Evolutionary conservation across 495 filamentous ascomycete genomes (phyloP).

Genomic region (Talaromyces nanjingensis): DNA sequence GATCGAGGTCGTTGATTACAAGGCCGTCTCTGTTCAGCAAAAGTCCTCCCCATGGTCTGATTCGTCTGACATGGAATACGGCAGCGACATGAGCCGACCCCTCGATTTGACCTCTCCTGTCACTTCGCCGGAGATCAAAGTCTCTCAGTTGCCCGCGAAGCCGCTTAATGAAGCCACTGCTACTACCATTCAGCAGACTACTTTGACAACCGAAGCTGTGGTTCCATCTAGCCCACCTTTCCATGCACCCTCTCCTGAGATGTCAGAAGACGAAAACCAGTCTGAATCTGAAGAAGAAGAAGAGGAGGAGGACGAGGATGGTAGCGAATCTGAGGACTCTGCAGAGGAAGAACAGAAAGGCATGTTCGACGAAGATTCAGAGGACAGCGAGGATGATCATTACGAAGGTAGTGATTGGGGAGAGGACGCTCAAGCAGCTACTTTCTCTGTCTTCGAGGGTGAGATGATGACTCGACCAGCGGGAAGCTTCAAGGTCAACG

Average conservation of each 20-base stretch:
- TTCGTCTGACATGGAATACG: slow-evolving; percentile 14
- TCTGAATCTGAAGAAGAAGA: not conserved
- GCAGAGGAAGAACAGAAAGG: not conserved
- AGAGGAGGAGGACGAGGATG: not conserved
- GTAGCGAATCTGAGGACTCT: not conserved
- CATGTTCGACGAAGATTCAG: not conserved
- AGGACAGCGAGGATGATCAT: not conserved
- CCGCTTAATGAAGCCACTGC: not conserved
- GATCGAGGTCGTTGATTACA: slow-evolving; percentile 12
- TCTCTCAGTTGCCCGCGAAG: not conserved
- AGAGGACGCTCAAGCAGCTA: not conserved
- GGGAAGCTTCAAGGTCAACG: not conserved
- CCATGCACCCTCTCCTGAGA: not conserved
- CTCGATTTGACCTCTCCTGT: slow-evolving; percentile 16
- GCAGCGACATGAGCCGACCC: slow-evolving; percentile 16
- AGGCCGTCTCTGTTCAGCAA: not conserved
- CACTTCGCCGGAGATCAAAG: slow-evolving; percentile 12
- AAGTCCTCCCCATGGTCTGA: not conserved
- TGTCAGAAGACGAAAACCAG: not conserved
- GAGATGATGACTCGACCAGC: not conserved
- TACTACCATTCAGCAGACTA: not conserved
- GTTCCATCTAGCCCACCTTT: not conserved
- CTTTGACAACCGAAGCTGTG: not conserved
- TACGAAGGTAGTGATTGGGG: not conserved
- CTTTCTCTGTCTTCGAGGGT: not conserved